These are phyloP conservation scores for Inonotus hispidus DNA, from an alignment of 1,284 basidiomycete genomes.

Conservation along the genomic window DNA sequence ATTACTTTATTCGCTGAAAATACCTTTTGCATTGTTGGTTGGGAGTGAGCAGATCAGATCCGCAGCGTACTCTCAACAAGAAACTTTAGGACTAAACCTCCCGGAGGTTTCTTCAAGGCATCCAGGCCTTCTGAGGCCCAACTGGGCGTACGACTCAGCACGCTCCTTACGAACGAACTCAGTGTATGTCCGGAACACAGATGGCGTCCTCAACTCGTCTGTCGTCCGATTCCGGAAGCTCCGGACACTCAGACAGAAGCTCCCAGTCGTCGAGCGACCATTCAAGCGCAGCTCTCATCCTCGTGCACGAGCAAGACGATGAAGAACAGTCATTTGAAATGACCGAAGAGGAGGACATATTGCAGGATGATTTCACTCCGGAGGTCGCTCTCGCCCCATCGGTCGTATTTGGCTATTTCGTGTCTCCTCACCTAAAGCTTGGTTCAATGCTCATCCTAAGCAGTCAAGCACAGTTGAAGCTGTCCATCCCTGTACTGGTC, in stretches of 20 bases:
- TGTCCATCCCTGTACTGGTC: constrained; percentile 45
- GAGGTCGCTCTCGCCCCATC: constrained; percentile 40
- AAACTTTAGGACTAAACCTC: background rate
- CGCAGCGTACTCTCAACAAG: too few species aligned
- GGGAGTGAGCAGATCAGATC: too few species aligned
- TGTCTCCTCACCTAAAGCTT: constrained; percentile 62
- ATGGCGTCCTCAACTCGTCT: constrained; percentile 7
- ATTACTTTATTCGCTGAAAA: too few species aligned
- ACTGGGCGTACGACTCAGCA: background rate
- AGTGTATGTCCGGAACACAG: background rate
- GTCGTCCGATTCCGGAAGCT: constrained; percentile 9
- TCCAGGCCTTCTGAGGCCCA: background rate
- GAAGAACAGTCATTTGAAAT: constrained; percentile 6
- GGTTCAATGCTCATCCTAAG: constrained; percentile 57
- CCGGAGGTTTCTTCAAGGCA: background rate
- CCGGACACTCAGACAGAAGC: background rate
- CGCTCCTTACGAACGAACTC: background rate
- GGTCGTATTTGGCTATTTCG: constrained; percentile 62
- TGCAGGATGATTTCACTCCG: background rate
- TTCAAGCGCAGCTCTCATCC: constrained; percentile 16
- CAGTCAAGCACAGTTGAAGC: constrained; percentile 40
- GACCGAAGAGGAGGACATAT: constrained; percentile 9
- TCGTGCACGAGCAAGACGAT: constrained; percentile 18
- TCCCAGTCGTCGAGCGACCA: background rate
- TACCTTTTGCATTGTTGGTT: too few species aligned